Percentiles rank a stretch among this genome's conserved stretches.
Evolutionary conservation across 2,329 filamentous ascomycete genomes (phyloP).

Genomic region (Paraconiothyrium sp.): DNA sequence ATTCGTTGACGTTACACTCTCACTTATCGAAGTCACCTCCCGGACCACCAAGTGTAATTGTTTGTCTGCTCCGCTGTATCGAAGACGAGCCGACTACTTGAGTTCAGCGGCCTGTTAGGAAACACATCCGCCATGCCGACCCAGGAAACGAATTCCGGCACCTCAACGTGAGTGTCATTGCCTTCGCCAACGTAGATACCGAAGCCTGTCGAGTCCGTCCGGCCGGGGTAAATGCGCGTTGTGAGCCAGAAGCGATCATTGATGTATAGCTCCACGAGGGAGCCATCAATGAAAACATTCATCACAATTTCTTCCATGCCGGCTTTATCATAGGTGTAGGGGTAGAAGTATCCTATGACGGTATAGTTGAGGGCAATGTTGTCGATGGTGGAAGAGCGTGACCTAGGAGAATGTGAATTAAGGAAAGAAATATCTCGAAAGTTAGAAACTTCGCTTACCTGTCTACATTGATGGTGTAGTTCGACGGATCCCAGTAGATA

Average conservation of each 20-base stretch:
- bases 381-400: slow-evolving; percentile 53
- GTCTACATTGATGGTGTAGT: slow-evolving; percentile 58
- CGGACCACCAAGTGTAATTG: slow-evolving; percentile 58
- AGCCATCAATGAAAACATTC: slow-evolving; percentile 59
- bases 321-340: slow-evolving; percentile 51
- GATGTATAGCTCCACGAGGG: slow-evolving; percentile 57
- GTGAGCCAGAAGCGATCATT: slow-evolving; percentile 55
- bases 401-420: slow-evolving; percentile 5
- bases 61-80: slow-evolving; percentile 56
- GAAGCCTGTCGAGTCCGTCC: slow-evolving; percentile 54
- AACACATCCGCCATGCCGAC: slow-evolving; percentile 51
- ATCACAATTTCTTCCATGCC: slow-evolving; percentile 53
- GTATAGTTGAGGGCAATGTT: slow-evolving; percentile 54
- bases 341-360: slow-evolving; percentile 58
- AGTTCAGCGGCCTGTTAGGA: slow-evolving; percentile 54
- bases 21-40: slow-evolving; percentile 24
- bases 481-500: slow-evolving; percentile 57
- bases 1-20: not conserved
- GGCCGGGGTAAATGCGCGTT: slow-evolving; percentile 58
- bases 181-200: slow-evolving; percentile 53
- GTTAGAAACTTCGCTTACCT: slow-evolving; percentile 28
- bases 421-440: not conserved
- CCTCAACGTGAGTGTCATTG: slow-evolving; percentile 46
- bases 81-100: slow-evolving; percentile 52
- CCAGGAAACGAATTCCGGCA: slow-evolving; percentile 53